Evolutionary conservation across 2,329 filamentous ascomycete species (phyloP).

Genomic region (Ophiostoma himal-ulmi): DNA sequence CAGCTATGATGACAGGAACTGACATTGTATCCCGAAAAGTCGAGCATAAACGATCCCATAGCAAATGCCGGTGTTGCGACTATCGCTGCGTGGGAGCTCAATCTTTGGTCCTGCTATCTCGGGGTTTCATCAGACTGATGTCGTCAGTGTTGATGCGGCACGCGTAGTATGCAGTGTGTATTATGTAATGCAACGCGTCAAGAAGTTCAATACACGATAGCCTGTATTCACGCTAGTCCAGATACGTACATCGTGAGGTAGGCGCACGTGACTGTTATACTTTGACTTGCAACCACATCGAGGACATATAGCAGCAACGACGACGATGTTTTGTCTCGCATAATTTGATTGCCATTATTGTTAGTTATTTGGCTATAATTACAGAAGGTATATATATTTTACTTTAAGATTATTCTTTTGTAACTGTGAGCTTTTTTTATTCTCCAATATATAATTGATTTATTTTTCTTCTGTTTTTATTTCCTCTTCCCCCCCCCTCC

Average conservation of each 20-base stretch:
- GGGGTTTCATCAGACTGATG: background rate
- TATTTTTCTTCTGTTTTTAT: too few relatives aligned
- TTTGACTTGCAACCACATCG: background rate
- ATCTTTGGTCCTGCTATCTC: background rate
- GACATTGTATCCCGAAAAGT: constrained; percentile 27
- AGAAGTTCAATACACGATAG: background rate
- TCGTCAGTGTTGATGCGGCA: background rate
- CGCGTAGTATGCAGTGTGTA: background rate
- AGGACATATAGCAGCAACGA: background rate
- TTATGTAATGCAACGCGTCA: constrained; percentile 6
- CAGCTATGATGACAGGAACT: constrained; percentile 3
- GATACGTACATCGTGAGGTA: background rate
- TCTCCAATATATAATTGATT: background rate
- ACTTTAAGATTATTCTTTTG: too few relatives aligned
- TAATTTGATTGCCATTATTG: background rate
- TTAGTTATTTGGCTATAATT: background rate
- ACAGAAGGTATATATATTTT: too few relatives aligned
- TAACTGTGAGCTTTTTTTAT: too few relatives aligned
- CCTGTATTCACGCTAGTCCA: background rate
- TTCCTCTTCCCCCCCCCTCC: too few relatives aligned
- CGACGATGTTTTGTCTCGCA: background rate
- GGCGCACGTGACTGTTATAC: background rate
- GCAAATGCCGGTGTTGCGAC: background rate
- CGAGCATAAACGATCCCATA: constrained; percentile 26
- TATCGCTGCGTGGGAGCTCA: background rate